Base-by-base conservation (phyloP, 164 flowering plant species). In the Aristolochia californica region DNA sequence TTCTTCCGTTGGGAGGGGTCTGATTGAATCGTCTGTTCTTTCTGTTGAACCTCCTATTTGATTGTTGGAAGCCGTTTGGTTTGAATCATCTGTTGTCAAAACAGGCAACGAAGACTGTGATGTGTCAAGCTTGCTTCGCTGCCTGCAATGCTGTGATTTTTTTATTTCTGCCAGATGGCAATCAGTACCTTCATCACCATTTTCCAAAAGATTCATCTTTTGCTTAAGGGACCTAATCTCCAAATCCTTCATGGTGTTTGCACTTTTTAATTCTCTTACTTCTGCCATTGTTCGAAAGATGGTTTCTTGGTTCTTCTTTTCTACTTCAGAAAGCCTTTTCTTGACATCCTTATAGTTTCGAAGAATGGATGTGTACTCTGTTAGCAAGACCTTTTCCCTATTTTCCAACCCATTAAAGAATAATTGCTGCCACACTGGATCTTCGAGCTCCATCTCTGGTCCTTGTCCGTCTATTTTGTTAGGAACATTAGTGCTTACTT, bases 331-430 rank as follows among this genome's bases (percentile, higher is more conserved):
- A 17, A 85, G 77, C 70, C 75, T 80, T 73, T 59, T 76, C 71
- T 75, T 85, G 24, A 76, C 69, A 18, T 82, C 85, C 61, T 76
- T 83, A 48, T 74, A 80, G 43, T 76, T 77, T 15, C 70, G 60
- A 27, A 88, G 80, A 58, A 78, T 74, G 5, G 72, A 40, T 30
- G 83, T 79, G 66, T 85, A 85, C 71, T 84, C 85, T 14, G 79
- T 74, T 52, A 85, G 67, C 22, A 85, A 65, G 56, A 65, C 43
- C 68, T 76, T 84, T 57, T 84, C 96, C 61, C 82, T 74, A 43
- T 81, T 80, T n/a, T 81, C 88, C 55, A 77, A 14, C 14, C 81
- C 82, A 34, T 66, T 69, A n/a, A 73, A 17, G 56, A 77, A 70
- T 55, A 81, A 43, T 43, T 75, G 68, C 70, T 74, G 76, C 85